Conservation (phyloP, 129 eudicot genomes). For the Flaveria sonorensis region DNA sequence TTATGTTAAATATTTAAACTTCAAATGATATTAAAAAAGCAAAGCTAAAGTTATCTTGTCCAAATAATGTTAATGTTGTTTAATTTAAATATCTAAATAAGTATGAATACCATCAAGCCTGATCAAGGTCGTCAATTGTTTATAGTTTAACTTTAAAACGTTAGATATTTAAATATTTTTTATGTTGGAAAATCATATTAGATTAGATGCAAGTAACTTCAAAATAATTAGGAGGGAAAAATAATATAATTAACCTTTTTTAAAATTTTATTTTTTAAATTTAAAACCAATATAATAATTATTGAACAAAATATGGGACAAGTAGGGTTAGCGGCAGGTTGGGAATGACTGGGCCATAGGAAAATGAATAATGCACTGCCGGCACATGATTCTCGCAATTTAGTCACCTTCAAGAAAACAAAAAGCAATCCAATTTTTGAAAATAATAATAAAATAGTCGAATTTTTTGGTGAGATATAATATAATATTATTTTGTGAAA, state of each 20-base stretch:
- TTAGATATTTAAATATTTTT: no score
- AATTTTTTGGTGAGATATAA: slow-evolving; percentile 15
- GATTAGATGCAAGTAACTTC: neutral
- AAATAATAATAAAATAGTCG: slow-evolving; percentile 6
- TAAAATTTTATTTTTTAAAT: neutral
- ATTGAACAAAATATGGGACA: slow-evolving; percentile 25
- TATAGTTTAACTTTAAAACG: no score
- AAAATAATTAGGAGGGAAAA: slow-evolving; percentile 9
- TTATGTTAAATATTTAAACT: neutral
- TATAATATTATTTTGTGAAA: slow-evolving; percentile 25
- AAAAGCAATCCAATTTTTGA: slow-evolving; percentile 1
- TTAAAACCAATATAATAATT: neutral
- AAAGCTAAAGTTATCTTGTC: no score
- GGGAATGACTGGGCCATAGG: slow-evolving; percentile 31
- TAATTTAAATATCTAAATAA: no score
- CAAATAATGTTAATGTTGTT: no score
- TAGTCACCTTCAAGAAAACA: slow-evolving; percentile 36
- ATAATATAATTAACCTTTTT: neutral
- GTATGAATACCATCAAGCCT: no score
- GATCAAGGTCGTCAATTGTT: no score
- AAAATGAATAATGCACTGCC: slow-evolving; percentile 36
- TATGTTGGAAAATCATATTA: no score
- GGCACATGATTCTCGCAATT: slow-evolving; percentile 41
- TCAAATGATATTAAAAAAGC: no score
- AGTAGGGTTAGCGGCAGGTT: slow-evolving; percentile 39